These are phyloP conservation scores for Blepharisma japonicum DNA, from an alignment of 73 alveolate species.

Conservation along the genomic window DNA sequence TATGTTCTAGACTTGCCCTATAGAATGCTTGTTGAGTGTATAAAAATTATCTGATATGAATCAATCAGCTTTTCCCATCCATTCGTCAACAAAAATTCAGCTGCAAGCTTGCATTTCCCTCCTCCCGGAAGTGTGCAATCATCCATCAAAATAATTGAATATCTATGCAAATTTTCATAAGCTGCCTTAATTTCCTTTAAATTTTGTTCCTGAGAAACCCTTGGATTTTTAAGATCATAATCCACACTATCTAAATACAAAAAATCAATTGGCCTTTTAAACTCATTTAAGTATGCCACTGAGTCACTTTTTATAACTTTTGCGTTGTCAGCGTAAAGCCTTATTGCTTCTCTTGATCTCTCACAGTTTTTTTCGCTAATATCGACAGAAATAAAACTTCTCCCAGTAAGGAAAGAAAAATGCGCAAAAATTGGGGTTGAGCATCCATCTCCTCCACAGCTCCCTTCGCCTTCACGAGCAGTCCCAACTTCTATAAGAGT, in stretches of 20 bases:
- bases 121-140: background rate
- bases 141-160: constrained; percentile 8
- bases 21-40: too few relatives aligned
- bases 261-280: background rate
- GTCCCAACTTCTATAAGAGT: constrained; percentile 12
- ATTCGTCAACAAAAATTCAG: background rate
- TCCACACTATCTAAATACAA: constrained; percentile 17
- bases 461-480: background rate
- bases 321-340: background rate
- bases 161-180: background rate
- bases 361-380: background rate
- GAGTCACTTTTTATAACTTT: constrained; percentile 19
- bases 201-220: constrained; percentile 4
- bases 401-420: background rate
- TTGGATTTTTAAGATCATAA: background rate
- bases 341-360: background rate
- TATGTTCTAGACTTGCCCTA: too few relatives aligned
- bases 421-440: background rate
- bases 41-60: background rate
- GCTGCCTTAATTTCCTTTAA: background rate
- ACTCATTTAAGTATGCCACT: background rate
- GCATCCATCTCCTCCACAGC: constrained; percentile 5
- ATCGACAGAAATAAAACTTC: background rate
- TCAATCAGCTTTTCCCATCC: background rate
- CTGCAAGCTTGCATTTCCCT: background rate